Conservation (phyloP, 2,329 filamentous ascomycete species). For the Colletotrichum melonis region DNA sequence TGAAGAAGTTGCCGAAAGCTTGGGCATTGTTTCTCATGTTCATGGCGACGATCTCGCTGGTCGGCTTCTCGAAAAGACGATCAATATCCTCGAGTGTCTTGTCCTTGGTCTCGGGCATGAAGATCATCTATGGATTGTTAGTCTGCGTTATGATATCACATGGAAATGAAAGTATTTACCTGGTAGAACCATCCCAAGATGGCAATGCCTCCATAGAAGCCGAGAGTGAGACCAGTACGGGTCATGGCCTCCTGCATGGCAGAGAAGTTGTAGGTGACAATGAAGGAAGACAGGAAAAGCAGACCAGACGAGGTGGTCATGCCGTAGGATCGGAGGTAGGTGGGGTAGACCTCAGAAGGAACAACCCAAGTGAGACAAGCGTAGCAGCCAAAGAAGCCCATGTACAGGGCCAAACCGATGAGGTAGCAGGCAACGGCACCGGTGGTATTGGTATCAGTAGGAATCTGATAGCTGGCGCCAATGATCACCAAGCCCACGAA, state of each 20-base stretch:
- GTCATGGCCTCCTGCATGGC: constrained; percentile 77
- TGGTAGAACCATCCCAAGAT: constrained; percentile 78
- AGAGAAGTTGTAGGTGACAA: constrained; percentile 81
- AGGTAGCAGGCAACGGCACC: constrained; percentile 72
- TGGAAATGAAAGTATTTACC: constrained; percentile 25
- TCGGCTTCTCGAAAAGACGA: constrained; percentile 72
- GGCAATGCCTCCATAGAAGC: constrained; percentile 81
- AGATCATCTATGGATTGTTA: constrained; percentile 59
- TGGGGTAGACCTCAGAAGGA: constrained; percentile 78
- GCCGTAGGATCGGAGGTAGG: constrained; percentile 77
- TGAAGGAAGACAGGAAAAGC: constrained; percentile 77
- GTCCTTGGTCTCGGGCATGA: constrained; percentile 82
- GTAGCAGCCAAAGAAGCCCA: constrained; percentile 75
- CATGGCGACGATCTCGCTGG: constrained; percentile 69
- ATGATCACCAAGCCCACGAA: constrained; percentile 76
- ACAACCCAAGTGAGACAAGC: constrained; percentile 74
- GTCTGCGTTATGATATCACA: too few species aligned
- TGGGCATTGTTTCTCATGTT: constrained; percentile 51
- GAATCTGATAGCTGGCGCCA: constrained; percentile 71
- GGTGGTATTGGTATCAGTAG: constrained; percentile 54
- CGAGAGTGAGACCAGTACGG: constrained; percentile 72
- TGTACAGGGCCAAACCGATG: constrained; percentile 75
- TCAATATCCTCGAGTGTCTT: constrained; percentile 78
- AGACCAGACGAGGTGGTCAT: constrained; percentile 78
- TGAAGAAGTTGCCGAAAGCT: constrained; percentile 13